Evolutionary conservation across 352 stramenopile genomes (phyloP), one percentile per base, ranked within the genome.

Genomic region (Globisporangium nunn): DNA sequence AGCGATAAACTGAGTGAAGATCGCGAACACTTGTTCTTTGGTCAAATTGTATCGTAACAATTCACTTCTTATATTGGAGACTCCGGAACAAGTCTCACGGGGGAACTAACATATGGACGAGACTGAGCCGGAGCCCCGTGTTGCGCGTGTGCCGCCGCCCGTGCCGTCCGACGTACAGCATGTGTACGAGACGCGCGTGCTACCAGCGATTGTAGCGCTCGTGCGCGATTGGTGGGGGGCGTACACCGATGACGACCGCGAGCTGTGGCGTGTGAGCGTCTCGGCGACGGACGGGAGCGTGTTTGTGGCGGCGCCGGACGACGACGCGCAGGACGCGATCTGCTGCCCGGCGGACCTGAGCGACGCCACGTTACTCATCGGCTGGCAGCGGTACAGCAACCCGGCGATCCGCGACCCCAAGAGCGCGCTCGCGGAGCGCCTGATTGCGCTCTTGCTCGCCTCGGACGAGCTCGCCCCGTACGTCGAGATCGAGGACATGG

Each of bases 321-420:
- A 59, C 54, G 54, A 59, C 45, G 30, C 31, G 33, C 37, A 59
- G 6, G 54, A 59, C 45, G 41, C 45, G 33, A 59, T 59, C 54
- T 46, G 46, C 12, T 53, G 44, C 41, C 54, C 54, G 33, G 44
- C 33, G 33, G 23, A 52, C 15, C 45, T 59, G 4, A 52, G 28
- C 12, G 54, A 59, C 45, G 54, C 44, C 18, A 59, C 54, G 45
- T 33, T 59, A 18, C 18, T 59, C 44, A 39, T 59, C 45, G 54
- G 54, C 14, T 59, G 54, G 54, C 54, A 59, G 33, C 31, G 23
- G 12, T 59, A 59, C 54, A 44, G 54, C 44, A 53, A 59, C 33
- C n/a, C 11, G 23, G 43, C 33, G 54, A 59, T 59, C 45, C 18
- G 12, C 6, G 54, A 59, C 14, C 44, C 46, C 11, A 59, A 59